A percentile compares a stretch with the other conserved stretches of the same genome.
These are phyloP conservation scores for Candida xiaguanensis DNA, from an alignment of 805 yeast species.

Conservation along the genomic window DNA sequence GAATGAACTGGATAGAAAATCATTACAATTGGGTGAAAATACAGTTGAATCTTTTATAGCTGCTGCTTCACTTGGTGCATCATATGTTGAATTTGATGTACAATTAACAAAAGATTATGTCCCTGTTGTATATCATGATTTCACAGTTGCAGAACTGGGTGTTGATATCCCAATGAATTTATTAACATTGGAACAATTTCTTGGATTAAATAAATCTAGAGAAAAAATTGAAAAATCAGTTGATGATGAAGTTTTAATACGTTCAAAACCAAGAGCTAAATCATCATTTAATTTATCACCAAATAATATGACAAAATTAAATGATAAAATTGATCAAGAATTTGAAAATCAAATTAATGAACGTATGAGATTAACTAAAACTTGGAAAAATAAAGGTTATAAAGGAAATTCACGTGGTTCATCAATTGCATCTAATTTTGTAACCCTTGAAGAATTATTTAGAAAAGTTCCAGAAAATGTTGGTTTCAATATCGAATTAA, in stretches of 20 bases:
- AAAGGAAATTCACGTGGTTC: conserved; percentile 92
- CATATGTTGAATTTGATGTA: conserved; percentile 95
- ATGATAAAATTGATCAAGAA: conserved; percentile 38
- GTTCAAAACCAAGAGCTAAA: conserved; percentile 30
- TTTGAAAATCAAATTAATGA: conserved; percentile 40
- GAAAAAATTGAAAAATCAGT: background rate
- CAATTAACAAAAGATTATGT: conserved; percentile 87
- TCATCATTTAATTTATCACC: conserved; percentile 35
- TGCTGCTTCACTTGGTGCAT: conserved; percentile 94
- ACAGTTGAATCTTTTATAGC: conserved; percentile 93
- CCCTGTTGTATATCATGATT: conserved; percentile 94
- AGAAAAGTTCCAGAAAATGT: conserved; percentile 74
- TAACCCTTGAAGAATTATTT: conserved; percentile 81
- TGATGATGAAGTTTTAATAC: conserved; percentile 5
- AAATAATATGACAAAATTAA: conserved; percentile 7
- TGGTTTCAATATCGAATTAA: conserved; percentile 92
- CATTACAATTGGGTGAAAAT: conserved; percentile 91
- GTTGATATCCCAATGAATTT: conserved; percentile 96
- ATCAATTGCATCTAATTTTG: conserved; percentile 87
- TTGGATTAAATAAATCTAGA: conserved; percentile 42
- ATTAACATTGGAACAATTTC: conserved; percentile 83
- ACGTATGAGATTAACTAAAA: conserved; percentile 82
- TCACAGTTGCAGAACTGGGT: conserved; percentile 91
- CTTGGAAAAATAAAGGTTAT: conserved; percentile 80
- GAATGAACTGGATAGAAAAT: conserved; percentile 64